Evolutionary conservation across 805 yeast species (phyloP).

Genomic region (Lipomyces yamadae): DNA sequence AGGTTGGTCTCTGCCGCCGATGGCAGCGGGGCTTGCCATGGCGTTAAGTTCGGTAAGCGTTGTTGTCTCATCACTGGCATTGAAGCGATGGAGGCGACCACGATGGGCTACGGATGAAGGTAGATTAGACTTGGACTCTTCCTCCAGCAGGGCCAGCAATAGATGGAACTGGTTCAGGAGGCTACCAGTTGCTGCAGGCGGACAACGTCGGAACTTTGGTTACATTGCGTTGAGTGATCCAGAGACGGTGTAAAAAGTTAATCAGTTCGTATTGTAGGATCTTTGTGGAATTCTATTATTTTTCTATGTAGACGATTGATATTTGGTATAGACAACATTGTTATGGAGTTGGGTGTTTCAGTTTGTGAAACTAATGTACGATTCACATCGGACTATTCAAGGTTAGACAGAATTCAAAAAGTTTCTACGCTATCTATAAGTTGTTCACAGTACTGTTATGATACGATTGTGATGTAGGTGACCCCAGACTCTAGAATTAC

Average conservation of each 20-base stretch:
- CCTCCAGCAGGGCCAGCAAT: constrained; percentile 9
- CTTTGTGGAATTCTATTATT: neutral
- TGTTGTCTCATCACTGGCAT: constrained; percentile 73
- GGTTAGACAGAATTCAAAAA: too few relatives aligned
- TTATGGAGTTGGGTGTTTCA: neutral
- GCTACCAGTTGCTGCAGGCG: neutral
- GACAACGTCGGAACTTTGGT: neutral
- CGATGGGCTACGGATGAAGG: constrained; percentile 33
- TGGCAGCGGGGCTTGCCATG: constrained; percentile 93
- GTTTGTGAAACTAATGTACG: neutral
- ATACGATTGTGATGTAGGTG: too few relatives aligned
- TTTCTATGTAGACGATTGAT: neutral
- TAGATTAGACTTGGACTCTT: constrained; percentile 18
- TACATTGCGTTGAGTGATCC: neutral
- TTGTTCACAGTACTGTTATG: neutral
- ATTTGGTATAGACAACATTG: neutral
- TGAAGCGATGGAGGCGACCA: constrained; percentile 59
- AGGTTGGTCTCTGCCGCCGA: constrained; percentile 75
- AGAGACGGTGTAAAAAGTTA: neutral
- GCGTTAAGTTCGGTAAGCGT: constrained; percentile 91
- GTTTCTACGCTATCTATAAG: neutral
- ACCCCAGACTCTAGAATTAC: neutral
- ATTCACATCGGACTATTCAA: too few relatives aligned
- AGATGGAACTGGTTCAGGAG: neutral
- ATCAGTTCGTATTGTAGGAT: neutral